Conservation (phyloP, 768 basidiomycete species). For the Serpula lacrymans region DNA sequence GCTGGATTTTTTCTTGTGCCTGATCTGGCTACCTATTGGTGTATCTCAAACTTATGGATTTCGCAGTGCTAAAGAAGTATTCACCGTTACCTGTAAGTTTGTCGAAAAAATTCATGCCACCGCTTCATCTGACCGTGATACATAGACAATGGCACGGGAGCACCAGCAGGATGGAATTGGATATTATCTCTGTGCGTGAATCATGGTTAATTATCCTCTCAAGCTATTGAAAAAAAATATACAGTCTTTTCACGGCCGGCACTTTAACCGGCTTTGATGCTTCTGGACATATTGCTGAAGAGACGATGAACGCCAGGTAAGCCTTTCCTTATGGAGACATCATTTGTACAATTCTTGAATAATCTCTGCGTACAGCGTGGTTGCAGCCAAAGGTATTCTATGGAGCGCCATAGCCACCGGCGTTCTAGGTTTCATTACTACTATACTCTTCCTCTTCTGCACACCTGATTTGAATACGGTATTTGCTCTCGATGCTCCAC, state of each 20-base stretch:
- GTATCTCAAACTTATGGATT: slow-evolving; percentile 89
- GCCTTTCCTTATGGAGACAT: neutral
- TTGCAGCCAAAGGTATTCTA: slow-evolving; percentile 82
- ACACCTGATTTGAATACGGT: slow-evolving; percentile 74
- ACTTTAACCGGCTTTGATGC: slow-evolving; percentile 92
- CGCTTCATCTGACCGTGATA: slow-evolving; percentile 4
- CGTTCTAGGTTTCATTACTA: slow-evolving; percentile 71
- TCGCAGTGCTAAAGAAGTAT: slow-evolving; percentile 77
- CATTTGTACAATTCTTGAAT: neutral
- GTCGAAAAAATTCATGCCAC: slow-evolving; percentile 1
- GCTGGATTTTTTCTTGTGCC: slow-evolving; percentile 82
- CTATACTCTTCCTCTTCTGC: slow-evolving; percentile 82
- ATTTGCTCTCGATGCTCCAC: slow-evolving; percentile 76
- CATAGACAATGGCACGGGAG: slow-evolving; percentile 85
- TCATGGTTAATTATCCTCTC: neutral
- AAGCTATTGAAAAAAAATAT: neutral
- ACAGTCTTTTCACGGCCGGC: slow-evolving; percentile 80
- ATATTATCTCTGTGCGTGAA: slow-evolving; percentile 72
- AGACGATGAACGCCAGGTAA: slow-evolving; percentile 78
- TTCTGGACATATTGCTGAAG: slow-evolving; percentile 83
- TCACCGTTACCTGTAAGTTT: slow-evolving; percentile 70
- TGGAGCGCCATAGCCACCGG: slow-evolving; percentile 76
- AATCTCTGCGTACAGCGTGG: slow-evolving; percentile 43
- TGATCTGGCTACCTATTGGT: slow-evolving; percentile 92
- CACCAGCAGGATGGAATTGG: slow-evolving; percentile 89